phyloP scores from a whole-genome alignment of 2,329 filamentous ascomycete genomes.

The Gnomoniopsis smithogilvyi region DNA sequence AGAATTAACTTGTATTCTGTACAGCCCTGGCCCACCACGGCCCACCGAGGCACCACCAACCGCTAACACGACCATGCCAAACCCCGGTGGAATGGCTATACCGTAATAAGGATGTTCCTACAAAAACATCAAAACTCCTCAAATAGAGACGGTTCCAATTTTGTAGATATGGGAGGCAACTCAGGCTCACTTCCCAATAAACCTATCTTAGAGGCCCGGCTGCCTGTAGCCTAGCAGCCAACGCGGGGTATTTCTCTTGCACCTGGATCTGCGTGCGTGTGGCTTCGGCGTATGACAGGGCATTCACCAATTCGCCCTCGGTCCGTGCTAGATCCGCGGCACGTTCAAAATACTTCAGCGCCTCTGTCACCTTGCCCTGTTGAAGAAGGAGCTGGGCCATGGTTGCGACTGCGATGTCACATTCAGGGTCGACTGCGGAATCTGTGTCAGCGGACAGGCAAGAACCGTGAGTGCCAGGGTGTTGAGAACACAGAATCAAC shows the following conservation, averaged over 20 bases:
- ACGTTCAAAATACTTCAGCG: slow-evolving; percentile 94
- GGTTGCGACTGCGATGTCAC: slow-evolving; percentile 96
- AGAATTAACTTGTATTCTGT: neutral
- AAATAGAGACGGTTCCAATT: too few species aligned
- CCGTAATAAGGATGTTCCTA: neutral
- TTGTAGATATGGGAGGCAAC: neutral
- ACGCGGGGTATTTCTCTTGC: slow-evolving; percentile 79
- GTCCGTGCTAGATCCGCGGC: slow-evolving; percentile 92
- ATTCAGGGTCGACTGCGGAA: slow-evolving; percentile 89
- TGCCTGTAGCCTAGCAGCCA: slow-evolving; percentile 67
- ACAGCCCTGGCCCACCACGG: neutral
- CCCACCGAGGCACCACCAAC: neutral
- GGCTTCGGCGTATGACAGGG: slow-evolving; percentile 93
- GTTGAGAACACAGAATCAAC: slow-evolving; percentile 31
- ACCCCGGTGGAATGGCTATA: neutral
- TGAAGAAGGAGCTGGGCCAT: slow-evolving; percentile 97
- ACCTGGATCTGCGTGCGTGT: slow-evolving; percentile 94
- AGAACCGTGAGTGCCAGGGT: neutral
- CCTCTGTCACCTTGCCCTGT: slow-evolving; percentile 94
- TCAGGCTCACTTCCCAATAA: too few species aligned
- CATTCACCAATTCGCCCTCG: slow-evolving; percentile 93
- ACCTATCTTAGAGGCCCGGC: slow-evolving; percentile 30
- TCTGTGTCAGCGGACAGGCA: neutral
- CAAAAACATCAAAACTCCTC: neutral
- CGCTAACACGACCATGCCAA: neutral